Conservation (phyloP, 495 filamentous ascomycete genomes). For the Xylaria flabelliformis region DNA sequence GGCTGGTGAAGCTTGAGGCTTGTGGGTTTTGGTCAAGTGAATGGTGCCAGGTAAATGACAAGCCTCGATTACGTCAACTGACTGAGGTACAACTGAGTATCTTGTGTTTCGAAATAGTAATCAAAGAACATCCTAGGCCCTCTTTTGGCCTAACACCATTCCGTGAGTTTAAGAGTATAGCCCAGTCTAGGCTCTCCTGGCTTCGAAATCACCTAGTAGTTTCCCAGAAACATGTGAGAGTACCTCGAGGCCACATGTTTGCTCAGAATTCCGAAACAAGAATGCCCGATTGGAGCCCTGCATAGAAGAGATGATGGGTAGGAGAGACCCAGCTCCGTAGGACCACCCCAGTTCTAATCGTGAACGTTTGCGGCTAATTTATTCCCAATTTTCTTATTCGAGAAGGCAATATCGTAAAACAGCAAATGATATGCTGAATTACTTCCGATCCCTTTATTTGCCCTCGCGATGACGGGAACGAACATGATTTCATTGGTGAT, state of each 20-base stretch:
- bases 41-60: background rate
- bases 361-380: conserved; percentile 1
- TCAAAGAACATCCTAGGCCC: background rate
- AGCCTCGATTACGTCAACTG: background rate
- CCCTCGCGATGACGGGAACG: conserved; percentile 4
- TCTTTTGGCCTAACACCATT: background rate
- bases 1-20: background rate
- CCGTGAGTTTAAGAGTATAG: background rate
- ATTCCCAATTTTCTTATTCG: background rate
- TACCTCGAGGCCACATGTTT: conserved; percentile 12
- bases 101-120: conserved; percentile 10
- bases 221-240: conserved; percentile 12
- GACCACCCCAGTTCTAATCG: background rate
- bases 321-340: conserved; percentile 6
- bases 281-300: conserved; percentile 3
- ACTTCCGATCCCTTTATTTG: background rate
- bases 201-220: background rate
- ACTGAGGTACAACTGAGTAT: background rate
- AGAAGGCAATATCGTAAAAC: conserved; percentile 3
- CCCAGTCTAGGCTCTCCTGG: conserved; percentile 19
- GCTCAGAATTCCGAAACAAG: conserved; percentile 18
- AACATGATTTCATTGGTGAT: conserved; percentile 20
- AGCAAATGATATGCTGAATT: conserved; percentile 20
- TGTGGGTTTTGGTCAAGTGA: background rate
- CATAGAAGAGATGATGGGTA: background rate